Evolutionary conservation across 345 rosid species (phyloP).

Genomic region (Lumnitzera littorea): DNA sequence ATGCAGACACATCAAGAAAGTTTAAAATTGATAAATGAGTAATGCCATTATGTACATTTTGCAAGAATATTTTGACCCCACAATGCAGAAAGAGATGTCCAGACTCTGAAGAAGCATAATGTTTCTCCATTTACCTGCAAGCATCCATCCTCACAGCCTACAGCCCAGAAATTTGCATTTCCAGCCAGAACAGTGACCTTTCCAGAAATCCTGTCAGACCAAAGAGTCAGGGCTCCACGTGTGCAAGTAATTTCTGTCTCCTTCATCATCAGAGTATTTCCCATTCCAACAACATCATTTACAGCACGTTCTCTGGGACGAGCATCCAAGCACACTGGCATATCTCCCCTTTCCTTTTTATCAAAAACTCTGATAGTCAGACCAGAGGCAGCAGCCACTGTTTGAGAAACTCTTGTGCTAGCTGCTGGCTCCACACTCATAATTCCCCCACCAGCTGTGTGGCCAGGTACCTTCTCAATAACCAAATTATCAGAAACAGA

Average conservation of each 20-base stretch:
- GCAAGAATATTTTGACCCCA: too few relatives aligned
- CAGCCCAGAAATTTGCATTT: slow-evolving; percentile 97
- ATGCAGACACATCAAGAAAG: too few relatives aligned
- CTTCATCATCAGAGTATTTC: slow-evolving; percentile 52
- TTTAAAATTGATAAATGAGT: too few relatives aligned
- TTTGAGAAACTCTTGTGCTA: slow-evolving; percentile 41
- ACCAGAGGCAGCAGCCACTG: slow-evolving; percentile 20
- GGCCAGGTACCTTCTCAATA: slow-evolving; percentile 66
- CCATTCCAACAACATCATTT: slow-evolving; percentile 69
- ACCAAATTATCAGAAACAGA: slow-evolving; percentile 70
- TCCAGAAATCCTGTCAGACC: slow-evolving; percentile 88
- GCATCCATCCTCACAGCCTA: slow-evolving; percentile 95
- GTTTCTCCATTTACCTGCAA: slow-evolving; percentile 51
- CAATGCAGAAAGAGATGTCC: too few relatives aligned
- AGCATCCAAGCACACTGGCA: slow-evolving; percentile 88
- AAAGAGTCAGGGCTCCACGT: slow-evolving; percentile 64
- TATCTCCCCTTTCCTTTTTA: slow-evolving; percentile 66
- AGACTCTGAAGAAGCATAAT: too few relatives aligned
- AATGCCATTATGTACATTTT: too few relatives aligned
- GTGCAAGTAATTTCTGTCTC: slow-evolving; percentile 85
- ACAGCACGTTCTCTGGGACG: slow-evolving; percentile 67
- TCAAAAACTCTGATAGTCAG: slow-evolving; percentile 78
- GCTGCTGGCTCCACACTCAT: slow-evolving; percentile 55
- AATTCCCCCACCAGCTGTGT: slow-evolving; percentile 46
- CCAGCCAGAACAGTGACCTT: slow-evolving; percentile 93